phyloP scores from a whole-genome alignment of 768 basidiomycete genomes.

The Phanerodontia chrysosporium region DNA sequence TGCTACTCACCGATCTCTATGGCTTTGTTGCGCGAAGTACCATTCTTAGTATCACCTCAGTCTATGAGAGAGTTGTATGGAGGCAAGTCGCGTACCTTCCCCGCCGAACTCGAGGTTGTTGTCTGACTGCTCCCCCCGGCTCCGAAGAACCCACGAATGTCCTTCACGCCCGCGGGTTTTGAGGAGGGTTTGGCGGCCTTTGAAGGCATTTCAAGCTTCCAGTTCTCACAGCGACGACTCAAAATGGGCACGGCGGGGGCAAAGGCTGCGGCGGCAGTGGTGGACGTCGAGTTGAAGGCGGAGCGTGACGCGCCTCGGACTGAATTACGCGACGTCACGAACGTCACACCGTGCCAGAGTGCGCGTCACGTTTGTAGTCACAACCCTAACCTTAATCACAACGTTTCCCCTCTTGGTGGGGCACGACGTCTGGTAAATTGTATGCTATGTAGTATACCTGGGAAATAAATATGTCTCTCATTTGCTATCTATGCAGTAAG shows the following conservation, averaged over 20 bases:
- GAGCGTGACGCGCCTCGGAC: neutral
- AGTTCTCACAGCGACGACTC: neutral
- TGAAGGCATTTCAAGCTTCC: neutral
- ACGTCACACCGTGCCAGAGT: neutral
- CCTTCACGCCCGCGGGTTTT: constrained; percentile 18
- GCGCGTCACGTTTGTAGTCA: neutral
- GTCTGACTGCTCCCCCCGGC: constrained; percentile 10
- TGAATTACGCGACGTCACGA: neutral
- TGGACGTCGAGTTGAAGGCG: neutral
- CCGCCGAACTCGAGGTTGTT: constrained; percentile 4
- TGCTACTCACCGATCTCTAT: constrained; percentile 22
- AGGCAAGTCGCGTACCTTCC: neutral
- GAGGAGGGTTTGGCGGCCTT: constrained; percentile 7
- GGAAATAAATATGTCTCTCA: too few species aligned
- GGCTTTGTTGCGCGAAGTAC: constrained; percentile 4
- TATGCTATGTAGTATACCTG: too few species aligned
- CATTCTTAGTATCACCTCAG: neutral
- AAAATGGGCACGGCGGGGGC: neutral
- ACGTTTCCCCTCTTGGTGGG: neutral
- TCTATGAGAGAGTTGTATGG: neutral
- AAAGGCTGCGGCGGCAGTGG: too few species aligned
- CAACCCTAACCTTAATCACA: neutral
- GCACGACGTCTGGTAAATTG: too few species aligned
- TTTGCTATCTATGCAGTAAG: too few species aligned
- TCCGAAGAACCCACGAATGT: constrained; percentile 27